These are phyloP conservation scores for Geranium brycei DNA, from an alignment of 345 rosid genomes.

Conservation along the genomic window DNA sequence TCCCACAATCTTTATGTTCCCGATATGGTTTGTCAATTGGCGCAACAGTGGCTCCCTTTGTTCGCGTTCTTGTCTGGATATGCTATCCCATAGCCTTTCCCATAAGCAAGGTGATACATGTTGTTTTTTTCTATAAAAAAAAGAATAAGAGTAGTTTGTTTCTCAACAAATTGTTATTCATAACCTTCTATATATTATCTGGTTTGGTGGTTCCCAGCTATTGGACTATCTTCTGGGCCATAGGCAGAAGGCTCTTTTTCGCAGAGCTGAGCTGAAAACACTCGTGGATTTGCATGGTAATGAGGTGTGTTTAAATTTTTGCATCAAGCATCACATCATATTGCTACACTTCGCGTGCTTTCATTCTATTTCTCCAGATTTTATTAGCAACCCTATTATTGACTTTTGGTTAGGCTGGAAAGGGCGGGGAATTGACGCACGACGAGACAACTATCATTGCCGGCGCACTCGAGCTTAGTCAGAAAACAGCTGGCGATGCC, in stretches of 20 bases:
- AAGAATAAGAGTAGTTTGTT: slow-evolving; percentile 4
- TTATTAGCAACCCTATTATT: neutral
- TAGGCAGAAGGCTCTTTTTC: slow-evolving; percentile 78
- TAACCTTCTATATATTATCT: slow-evolving; percentile 3
- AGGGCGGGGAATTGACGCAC: slow-evolving; percentile 94
- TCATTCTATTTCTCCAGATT: too few relatives aligned
- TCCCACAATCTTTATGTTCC: slow-evolving; percentile 86
- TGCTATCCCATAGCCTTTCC: slow-evolving; percentile 84
- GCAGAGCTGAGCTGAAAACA: slow-evolving; percentile 98
- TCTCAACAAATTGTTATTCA: neutral
- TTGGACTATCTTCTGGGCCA: slow-evolving; percentile 77
- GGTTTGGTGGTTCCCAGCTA: slow-evolving; percentile 32
- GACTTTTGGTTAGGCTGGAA: slow-evolving; percentile 56
- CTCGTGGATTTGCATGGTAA: slow-evolving; percentile 90
- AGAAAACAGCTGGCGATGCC: slow-evolving; percentile 76
- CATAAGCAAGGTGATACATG: slow-evolving; percentile 70
- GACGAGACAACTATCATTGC: slow-evolving; percentile 98
- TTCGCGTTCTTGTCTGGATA: slow-evolving; percentile 63
- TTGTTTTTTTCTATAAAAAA: neutral
- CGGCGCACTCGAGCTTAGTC: slow-evolving; percentile 89
- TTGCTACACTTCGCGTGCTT: too few relatives aligned
- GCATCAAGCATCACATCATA: too few relatives aligned
- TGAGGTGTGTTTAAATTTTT: slow-evolving; percentile 33
- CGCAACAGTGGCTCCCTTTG: slow-evolving; percentile 68
- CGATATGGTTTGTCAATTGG: slow-evolving; percentile 85